phyloP scores from a whole-genome alignment of 192 early-diverging fungal species.

The Powellomyces hirtus region DNA sequence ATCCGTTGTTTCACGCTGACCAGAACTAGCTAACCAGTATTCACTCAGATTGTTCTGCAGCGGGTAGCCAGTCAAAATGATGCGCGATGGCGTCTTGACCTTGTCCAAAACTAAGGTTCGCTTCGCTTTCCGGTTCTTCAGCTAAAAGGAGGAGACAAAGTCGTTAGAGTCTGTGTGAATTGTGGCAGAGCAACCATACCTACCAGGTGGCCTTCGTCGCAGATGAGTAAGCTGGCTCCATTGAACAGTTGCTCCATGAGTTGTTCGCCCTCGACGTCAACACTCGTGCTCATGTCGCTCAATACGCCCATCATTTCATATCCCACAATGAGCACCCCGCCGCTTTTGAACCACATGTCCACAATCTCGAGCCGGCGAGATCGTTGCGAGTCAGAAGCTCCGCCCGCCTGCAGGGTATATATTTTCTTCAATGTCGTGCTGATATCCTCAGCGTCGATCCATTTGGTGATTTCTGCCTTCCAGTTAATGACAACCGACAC shows the following conservation, averaged over 20 bases:
- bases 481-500: constrained; percentile 71
- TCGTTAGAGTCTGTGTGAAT: no score
- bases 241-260: no score
- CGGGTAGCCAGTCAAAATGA: constrained; percentile 81
- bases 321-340: constrained; percentile 69
- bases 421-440: no score
- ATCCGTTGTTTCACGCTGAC: no score
- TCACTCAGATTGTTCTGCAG: constrained; percentile 81
- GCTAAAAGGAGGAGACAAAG: constrained; percentile 32
- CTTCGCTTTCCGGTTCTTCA: constrained; percentile 36
- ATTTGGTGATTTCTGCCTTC: constrained; percentile 47
- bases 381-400: no score
- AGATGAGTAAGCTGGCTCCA: constrained; percentile 70
- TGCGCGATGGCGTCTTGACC: constrained; percentile 56
- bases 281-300: constrained; percentile 22
- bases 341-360: constrained; percentile 61
- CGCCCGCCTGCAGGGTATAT: no score
- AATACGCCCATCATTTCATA: constrained; percentile 61
- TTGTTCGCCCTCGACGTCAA: no score
- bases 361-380: no score
- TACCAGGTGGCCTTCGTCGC: constrained; percentile 80
- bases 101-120: constrained; percentile 21
- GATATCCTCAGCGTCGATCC: no score
- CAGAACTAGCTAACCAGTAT: constrained; percentile 53
- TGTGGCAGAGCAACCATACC: no score